These are phyloP conservation scores for Francoa sonchifolia DNA, from an alignment of 441 rosid species.

Conservation along the genomic window DNA sequence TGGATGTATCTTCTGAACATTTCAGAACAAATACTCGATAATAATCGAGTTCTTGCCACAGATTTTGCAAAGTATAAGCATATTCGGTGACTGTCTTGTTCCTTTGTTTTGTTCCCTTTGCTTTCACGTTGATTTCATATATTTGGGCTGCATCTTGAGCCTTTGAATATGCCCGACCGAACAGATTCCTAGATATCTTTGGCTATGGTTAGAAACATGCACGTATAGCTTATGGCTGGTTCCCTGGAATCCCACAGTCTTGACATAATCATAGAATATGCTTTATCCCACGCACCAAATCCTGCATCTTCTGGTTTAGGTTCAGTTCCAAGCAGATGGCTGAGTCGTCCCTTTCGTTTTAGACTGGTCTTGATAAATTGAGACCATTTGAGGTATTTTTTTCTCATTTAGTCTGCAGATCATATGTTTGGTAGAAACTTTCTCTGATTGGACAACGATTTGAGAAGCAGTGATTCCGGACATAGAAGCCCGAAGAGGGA, in stretches of 20 bases:
- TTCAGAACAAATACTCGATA: not conserved
- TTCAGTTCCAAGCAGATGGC: not conserved
- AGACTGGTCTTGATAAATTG: not conserved
- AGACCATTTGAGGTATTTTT: not conserved
- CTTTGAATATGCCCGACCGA: not conserved
- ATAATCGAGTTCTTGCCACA: not conserved
- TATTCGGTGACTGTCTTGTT: not conserved
- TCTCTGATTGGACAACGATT: no score
- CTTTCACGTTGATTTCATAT: not conserved
- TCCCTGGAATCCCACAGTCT: conserved; percentile 1
- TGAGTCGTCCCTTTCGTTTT: not conserved
- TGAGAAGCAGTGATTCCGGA: no score
- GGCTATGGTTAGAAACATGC: not conserved
- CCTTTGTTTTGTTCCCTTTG: not conserved
- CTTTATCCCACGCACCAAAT: not conserved
- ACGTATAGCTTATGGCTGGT: not conserved
- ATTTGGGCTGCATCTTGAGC: not conserved
- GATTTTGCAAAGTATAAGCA: not conserved
- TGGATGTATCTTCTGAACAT: not conserved
- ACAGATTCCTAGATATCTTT: not conserved
- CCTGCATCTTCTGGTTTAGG: not conserved
- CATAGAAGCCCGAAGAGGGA: no score
- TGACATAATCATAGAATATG: not conserved
- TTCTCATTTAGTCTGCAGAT: no score
- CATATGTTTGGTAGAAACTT: no score